Conservation (phyloP, 2,329 filamentous ascomycete genomes). For the Fusarium temperatum region DNA sequence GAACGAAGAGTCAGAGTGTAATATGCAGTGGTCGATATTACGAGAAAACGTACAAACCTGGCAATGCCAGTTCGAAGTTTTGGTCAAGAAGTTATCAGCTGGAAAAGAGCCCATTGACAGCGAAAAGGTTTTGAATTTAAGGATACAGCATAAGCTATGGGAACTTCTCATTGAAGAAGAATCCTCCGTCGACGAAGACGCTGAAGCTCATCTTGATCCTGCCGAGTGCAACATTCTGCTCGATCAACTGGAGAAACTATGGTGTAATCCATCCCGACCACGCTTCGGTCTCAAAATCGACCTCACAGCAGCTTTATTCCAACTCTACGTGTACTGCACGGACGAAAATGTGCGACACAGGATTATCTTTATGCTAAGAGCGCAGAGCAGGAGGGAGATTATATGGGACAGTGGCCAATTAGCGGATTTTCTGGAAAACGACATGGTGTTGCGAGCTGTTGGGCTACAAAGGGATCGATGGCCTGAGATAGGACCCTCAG, state of each 20-base stretch:
- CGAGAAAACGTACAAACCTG: not conserved
- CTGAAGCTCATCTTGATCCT: not conserved
- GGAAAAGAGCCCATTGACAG: not conserved
- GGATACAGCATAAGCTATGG: conserved; percentile 9
- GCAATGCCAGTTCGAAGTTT: not conserved
- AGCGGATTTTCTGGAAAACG: conserved; percentile 1
- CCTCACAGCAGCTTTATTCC: not conserved
- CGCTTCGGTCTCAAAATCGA: conserved; percentile 7
- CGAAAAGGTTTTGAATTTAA: not conserved
- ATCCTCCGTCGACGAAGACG: not conserved
- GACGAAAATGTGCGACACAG: not conserved
- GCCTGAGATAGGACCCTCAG: conserved; percentile 10
- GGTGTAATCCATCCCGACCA: not conserved
- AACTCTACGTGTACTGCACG: conserved; percentile 2
- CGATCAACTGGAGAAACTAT: not conserved
- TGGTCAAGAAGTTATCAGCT: not conserved
- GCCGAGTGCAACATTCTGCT: not conserved
- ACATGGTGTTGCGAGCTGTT: not conserved
- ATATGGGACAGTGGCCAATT: not conserved
- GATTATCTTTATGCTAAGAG: not conserved
- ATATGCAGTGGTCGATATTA: not conserved
- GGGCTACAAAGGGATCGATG: not conserved
- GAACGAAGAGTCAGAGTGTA: not conserved
- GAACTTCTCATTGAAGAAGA: not conserved
- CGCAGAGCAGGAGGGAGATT: not conserved